phyloP scores from a whole-genome alignment of 495 filamentous ascomycete species.

The Sporormia fimetaria region DNA sequence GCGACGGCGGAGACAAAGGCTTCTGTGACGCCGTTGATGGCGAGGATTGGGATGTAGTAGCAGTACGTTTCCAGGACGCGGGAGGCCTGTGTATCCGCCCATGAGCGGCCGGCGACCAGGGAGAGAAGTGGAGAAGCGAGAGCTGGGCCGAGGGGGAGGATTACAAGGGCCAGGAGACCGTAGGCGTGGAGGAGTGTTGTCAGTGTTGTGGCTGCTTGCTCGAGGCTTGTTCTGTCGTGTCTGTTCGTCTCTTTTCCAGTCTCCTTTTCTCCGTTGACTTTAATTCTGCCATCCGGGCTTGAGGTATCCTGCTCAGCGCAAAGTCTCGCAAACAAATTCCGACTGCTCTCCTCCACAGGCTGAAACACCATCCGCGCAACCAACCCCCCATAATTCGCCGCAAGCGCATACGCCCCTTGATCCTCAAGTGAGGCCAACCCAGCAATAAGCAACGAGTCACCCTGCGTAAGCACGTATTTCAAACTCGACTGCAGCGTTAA shows the following conservation, averaged over 20 bases:
- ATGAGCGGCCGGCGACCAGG: slow-evolving; percentile 60
- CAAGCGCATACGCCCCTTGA: slow-evolving; percentile 89
- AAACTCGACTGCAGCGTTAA: slow-evolving; percentile 77
- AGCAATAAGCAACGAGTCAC: slow-evolving; percentile 78
- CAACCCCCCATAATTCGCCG: slow-evolving; percentile 87
- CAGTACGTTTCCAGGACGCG: slow-evolving; percentile 71
- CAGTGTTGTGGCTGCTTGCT: slow-evolving; percentile 38
- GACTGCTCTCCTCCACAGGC: slow-evolving; percentile 83
- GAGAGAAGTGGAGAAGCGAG: slow-evolving; percentile 59
- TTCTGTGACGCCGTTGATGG: slow-evolving; percentile 83
- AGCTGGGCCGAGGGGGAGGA: slow-evolving; percentile 56
- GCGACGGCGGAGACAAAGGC: slow-evolving; percentile 85
- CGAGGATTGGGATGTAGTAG: slow-evolving; percentile 85
- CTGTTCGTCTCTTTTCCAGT: slow-evolving; percentile 18
- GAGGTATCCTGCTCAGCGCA: slow-evolving; percentile 20
- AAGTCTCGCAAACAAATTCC: slow-evolving; percentile 74
- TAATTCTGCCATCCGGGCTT: no score
- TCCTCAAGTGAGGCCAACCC: slow-evolving; percentile 60
- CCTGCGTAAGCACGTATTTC: slow-evolving; percentile 89
- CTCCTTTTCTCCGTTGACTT: slow-evolving; percentile 1
- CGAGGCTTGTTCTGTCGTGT: slow-evolving; percentile 13
- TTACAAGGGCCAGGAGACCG: slow-evolving; percentile 53
- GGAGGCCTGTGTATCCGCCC: slow-evolving; percentile 51
- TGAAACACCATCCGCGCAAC: slow-evolving; percentile 86
- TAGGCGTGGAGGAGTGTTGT: slow-evolving; percentile 49